phyloP scores from a whole-genome alignment of 495 filamentous ascomycete genomes.

The Lophiotrema nucula region DNA sequence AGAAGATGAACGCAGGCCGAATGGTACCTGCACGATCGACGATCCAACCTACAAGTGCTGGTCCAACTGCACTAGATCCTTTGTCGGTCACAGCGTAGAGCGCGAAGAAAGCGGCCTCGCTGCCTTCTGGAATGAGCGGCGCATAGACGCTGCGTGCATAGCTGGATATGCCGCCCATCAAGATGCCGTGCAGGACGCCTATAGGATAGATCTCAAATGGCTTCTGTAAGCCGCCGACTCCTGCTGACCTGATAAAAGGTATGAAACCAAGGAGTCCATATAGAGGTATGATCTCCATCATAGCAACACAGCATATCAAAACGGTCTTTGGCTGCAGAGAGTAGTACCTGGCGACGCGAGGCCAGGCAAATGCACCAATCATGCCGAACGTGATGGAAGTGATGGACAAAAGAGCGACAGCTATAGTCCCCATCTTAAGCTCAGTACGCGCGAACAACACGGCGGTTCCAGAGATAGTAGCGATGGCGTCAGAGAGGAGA shows the following conservation, averaged over 20 bases:
- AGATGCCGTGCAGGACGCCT: conserved; percentile 34
- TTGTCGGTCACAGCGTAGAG: conserved; percentile 42
- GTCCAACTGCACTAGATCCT: conserved; percentile 36
- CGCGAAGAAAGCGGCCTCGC: conserved; percentile 40
- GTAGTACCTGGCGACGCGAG: conserved; percentile 19
- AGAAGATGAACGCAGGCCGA: conserved; percentile 38
- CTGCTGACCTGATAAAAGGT: conserved; percentile 27
- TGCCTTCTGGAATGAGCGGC: conserved; percentile 38
- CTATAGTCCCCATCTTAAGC: conserved; percentile 62
- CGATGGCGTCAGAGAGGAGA: conserved; percentile 85
- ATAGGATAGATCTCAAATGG: conserved; percentile 41
- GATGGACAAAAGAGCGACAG: conserved; percentile 35
- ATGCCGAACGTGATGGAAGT: conserved; percentile 36
- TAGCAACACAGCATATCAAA: conserved; percentile 27
- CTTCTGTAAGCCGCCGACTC: conserved; percentile 37
- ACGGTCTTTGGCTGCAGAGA: conserved; percentile 20
- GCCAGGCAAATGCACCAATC: conserved; percentile 38
- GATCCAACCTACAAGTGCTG: conserved; percentile 37
- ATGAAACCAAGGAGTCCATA: conserved; percentile 39
- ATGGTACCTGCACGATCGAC: conserved; percentile 37
- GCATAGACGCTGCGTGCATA: conserved; percentile 37
- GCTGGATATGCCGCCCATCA: conserved; percentile 37
- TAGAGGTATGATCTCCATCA: conserved; percentile 38
- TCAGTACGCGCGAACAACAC: conserved; percentile 90
- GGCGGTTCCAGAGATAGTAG: conserved; percentile 89